Evolutionary conservation across 2,329 filamentous ascomycete species (phyloP).

Genomic region (Fusarium paranaense): DNA sequence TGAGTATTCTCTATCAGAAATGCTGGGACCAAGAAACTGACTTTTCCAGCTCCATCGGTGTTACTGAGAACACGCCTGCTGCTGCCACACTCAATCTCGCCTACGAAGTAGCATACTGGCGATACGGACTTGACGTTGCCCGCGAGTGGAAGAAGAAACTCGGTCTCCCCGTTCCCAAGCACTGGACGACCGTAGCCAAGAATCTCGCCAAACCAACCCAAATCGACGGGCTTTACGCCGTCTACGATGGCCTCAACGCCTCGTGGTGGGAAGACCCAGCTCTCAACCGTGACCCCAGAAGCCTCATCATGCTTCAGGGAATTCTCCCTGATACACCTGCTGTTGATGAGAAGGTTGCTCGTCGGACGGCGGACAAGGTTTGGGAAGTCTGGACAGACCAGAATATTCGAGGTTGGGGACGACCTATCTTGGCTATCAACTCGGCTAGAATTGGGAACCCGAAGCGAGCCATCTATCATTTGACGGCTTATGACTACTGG

Average conservation of each 20-base stretch:
- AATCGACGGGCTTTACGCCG: conserved; percentile 61
- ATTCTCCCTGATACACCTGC: conserved; percentile 55
- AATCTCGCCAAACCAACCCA: conserved; percentile 66
- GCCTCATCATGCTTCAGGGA: conserved; percentile 58
- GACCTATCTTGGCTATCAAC: conserved; percentile 60
- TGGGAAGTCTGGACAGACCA: conserved; percentile 55
- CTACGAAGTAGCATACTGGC: conserved; percentile 72
- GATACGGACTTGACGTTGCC: conserved; percentile 68
- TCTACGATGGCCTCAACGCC: conserved; percentile 64
- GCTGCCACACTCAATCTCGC: conserved; percentile 68
- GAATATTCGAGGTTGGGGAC: conserved; percentile 59
- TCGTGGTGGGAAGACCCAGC: conserved; percentile 56
- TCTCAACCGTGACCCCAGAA: conserved; percentile 56
- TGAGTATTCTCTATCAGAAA: background rate
- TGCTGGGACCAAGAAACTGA: background rate
- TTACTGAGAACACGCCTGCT: conserved; percentile 68
- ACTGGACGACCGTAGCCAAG: conserved; percentile 62
- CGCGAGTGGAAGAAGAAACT: conserved; percentile 63
- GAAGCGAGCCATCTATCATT: conserved; percentile 54
- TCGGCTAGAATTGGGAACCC: conserved; percentile 55
- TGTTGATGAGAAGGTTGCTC: conserved; percentile 51
- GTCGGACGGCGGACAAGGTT: conserved; percentile 54
- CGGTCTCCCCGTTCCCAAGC: conserved; percentile 53
- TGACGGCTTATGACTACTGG: conserved; percentile 57
- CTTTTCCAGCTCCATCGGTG: conserved; percentile 51